phyloP scores from a whole-genome alignment of 169 alveolate species.

The Plasmodium reichenowi region DNA sequence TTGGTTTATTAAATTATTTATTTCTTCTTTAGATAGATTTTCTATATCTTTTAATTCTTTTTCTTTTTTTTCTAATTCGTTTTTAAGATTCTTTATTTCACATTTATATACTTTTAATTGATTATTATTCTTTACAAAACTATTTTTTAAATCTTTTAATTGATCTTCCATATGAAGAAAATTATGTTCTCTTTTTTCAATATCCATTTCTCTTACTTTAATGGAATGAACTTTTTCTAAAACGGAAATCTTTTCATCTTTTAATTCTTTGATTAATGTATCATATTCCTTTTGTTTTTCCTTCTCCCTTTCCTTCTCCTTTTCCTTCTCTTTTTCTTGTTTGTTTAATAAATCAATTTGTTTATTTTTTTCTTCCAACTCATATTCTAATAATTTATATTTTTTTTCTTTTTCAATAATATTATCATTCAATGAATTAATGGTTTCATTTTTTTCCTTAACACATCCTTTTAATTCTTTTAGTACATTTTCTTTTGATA shows the following conservation, averaged over 20 bases:
- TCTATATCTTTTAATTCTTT: constrained; percentile 43
- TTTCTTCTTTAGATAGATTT: constrained; percentile 25
- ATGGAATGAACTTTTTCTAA: constrained; percentile 30
- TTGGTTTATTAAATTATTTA: constrained; percentile 9
- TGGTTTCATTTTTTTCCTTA: constrained; percentile 44
- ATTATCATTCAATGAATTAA: constrained; percentile 27
- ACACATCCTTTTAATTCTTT: constrained; percentile 38
- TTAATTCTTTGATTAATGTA: constrained; percentile 8
- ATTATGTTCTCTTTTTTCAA: constrained; percentile 47
- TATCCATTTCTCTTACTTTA: constrained; percentile 20
- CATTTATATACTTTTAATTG: constrained; percentile 22
- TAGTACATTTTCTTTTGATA: constrained; percentile 41
- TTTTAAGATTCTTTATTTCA: constrained; percentile 47
- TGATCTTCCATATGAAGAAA: constrained; percentile 43
- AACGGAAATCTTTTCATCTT: constrained; percentile 20
- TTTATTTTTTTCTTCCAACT: constrained; percentile 43
- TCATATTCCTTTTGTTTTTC: constrained; percentile 60
- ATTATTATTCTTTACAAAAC: constrained; percentile 34
- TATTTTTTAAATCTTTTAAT: constrained; percentile 28
- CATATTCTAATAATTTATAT: constrained; percentile 27
- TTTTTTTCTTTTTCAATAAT: constrained; percentile 56
- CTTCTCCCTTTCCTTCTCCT: constrained; percentile 31
- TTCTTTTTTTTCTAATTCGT: constrained; percentile 42
- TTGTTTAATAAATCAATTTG: constrained; percentile 21
- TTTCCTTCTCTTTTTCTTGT: constrained; percentile 38